phyloP scores from a whole-genome alignment of 495 filamentous ascomycete species.

The Penicillium bovifimosum region DNA sequence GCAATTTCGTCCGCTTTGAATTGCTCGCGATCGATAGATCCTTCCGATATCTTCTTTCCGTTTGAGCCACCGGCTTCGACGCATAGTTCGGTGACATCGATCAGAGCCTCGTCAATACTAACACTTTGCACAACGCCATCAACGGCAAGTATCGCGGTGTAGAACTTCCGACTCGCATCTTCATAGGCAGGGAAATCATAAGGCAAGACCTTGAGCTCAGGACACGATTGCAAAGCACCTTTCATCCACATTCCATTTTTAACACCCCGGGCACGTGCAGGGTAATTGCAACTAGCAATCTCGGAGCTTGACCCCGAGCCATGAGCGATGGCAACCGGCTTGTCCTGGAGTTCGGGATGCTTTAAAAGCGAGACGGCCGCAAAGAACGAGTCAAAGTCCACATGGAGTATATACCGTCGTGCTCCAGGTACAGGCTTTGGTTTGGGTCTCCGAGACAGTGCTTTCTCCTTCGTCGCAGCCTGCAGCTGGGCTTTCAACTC shows the following conservation, averaged over 20 bases:
- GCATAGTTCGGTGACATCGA: conserved; percentile 69
- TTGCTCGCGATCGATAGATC: conserved; percentile 75
- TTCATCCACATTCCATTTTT: conserved; percentile 99
- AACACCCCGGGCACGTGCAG: conserved; percentile 74
- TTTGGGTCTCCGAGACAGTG: conserved; percentile 44
- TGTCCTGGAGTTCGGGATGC: conserved; percentile 66
- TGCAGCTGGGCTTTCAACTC: conserved; percentile 85
- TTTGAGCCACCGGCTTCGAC: conserved; percentile 61
- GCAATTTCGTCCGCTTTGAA: conserved; percentile 74
- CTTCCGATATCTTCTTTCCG: conserved; percentile 62
- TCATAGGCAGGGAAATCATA: conserved; percentile 96
- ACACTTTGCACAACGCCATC: conserved; percentile 89
- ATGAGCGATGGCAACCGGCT: conserved; percentile 87
- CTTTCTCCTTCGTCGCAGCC: conserved; percentile 64
- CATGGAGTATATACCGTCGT: conserved; percentile 83
- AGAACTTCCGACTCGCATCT: conserved; percentile 83
- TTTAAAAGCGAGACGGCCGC: conserved; percentile 84
- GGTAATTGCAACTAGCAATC: conserved; percentile 96
- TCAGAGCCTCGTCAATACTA: conserved; percentile 88
- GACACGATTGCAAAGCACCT: conserved; percentile 72
- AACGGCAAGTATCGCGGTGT: conserved; percentile 71
- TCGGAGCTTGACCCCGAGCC: conserved; percentile 79
- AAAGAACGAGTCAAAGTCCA: conserved; percentile 98
- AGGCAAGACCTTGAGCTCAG: conserved; percentile 75
- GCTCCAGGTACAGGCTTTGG: conserved; percentile 51